These are phyloP conservation scores for Nicotiana benthamiana DNA, from an alignment of 257 asterid genomes.

Conservation along the genomic window DNA sequence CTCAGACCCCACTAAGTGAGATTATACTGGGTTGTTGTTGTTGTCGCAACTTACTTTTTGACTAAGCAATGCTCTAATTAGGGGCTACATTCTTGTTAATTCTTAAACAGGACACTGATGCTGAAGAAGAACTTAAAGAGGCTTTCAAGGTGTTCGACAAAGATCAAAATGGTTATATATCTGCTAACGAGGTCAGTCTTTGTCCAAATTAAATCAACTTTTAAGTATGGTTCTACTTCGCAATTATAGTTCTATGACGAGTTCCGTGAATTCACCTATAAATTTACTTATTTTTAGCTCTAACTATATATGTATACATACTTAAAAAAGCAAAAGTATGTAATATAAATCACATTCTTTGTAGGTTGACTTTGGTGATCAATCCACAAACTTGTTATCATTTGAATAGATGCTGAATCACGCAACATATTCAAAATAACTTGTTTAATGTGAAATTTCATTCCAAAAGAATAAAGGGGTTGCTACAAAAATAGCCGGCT, in stretches of 20 bases:
- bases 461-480: neutral
- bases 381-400: neutral
- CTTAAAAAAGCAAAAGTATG: neutral
- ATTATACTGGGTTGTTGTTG: no score
- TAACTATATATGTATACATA: neutral
- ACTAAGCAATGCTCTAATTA: neutral
- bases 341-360: no score
- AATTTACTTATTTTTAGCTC: neutral
- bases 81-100: neutral
- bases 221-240: neutral
- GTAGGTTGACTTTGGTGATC: no score
- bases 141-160: conserved; percentile 51
- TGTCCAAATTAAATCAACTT: neutral
- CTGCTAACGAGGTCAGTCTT: conserved; percentile 36
- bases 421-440: neutral
- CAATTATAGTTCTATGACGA: no score
- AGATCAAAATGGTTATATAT: conserved; percentile 49
- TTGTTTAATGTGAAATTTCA: neutral
- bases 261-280: no score
- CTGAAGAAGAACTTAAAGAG: conserved; percentile 45
- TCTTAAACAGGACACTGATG: conserved; percentile 31
- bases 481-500: no score
- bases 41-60: no score
- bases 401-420: neutral
- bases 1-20: no score